Conservation (phyloP, 2,329 filamentous ascomycete species). For the Bipolaris gigantea region DNA sequence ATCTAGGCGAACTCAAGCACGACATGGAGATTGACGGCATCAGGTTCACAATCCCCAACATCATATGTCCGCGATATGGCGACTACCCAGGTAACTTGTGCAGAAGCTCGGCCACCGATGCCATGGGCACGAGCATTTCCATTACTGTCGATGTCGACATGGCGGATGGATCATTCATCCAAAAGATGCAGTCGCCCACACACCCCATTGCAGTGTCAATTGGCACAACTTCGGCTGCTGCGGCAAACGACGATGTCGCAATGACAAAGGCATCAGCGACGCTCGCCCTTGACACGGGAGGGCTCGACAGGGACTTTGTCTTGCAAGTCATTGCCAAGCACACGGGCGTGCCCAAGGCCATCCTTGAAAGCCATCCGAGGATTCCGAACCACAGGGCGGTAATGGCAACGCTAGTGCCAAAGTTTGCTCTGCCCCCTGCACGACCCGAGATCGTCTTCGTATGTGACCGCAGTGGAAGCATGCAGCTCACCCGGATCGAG, state of each 20-base stretch:
- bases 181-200: slow-evolving; percentile 65
- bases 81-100: slow-evolving; percentile 46
- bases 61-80: slow-evolving; percentile 69
- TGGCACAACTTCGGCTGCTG: slow-evolving; percentile 58
- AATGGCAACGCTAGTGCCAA: slow-evolving; percentile 72
- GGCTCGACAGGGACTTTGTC: slow-evolving; percentile 67
- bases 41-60: slow-evolving; percentile 68
- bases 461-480: slow-evolving; percentile 71
- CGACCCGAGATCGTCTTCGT: slow-evolving; percentile 70
- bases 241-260: slow-evolving; percentile 51
- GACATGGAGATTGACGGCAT: slow-evolving; percentile 69
- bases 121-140: slow-evolving; percentile 48
- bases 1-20: slow-evolving; percentile 72
- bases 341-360: slow-evolving; percentile 61
- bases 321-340: slow-evolving; percentile 65
- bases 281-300: slow-evolving; percentile 55
- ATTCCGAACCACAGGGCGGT: slow-evolving; percentile 65
- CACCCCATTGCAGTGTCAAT: slow-evolving; percentile 69
- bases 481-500: slow-evolving; percentile 56
- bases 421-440: slow-evolving; percentile 62
- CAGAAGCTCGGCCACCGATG: slow-evolving; percentile 9
- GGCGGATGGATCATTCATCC: slow-evolving; percentile 59
- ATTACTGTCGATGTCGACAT: slow-evolving; percentile 65
- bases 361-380: slow-evolving; percentile 67
- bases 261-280: slow-evolving; percentile 65